phyloP scores from a whole-genome alignment of 257 asterid species.

The Coffea canephora region DNA sequence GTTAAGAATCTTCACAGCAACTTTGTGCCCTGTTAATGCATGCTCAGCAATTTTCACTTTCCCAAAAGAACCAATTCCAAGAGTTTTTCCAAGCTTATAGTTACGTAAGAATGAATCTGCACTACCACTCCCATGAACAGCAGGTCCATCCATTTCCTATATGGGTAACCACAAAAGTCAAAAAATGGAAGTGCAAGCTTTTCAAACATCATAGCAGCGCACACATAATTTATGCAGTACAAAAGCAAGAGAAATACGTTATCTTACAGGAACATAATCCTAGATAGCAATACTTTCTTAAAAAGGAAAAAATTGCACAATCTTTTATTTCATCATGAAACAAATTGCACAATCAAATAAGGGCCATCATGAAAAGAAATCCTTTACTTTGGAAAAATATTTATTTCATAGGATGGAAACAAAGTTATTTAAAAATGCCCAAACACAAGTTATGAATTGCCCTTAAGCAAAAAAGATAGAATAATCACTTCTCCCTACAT shows the following conservation, averaged over 20 bases:
- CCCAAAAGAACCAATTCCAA: constrained; percentile 95
- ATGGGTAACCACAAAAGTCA: too few relatives aligned
- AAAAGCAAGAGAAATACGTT: not conserved
- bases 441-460: not conserved
- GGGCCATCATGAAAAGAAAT: not conserved
- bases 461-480: not conserved
- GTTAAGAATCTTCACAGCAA: constrained; percentile 90
- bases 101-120: constrained; percentile 49
- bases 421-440: not conserved
- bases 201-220: not conserved
- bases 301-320: not conserved
- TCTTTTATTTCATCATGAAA: too few relatives aligned
- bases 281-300: not conserved
- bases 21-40: constrained; percentile 78
- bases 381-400: not conserved
- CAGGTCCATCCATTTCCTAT: constrained; percentile 47
- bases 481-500: not conserved
- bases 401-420: not conserved
- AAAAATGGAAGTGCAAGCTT: too few relatives aligned
- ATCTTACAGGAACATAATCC: not conserved
- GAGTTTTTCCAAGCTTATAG: constrained; percentile 89
- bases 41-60: constrained; percentile 96
- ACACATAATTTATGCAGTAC: not conserved
- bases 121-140: constrained; percentile 35
- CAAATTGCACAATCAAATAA: not conserved